Evolutionary conservation across 495 filamentous ascomycete species (phyloP).

Genomic region (Aspergillus incahuasiensis): DNA sequence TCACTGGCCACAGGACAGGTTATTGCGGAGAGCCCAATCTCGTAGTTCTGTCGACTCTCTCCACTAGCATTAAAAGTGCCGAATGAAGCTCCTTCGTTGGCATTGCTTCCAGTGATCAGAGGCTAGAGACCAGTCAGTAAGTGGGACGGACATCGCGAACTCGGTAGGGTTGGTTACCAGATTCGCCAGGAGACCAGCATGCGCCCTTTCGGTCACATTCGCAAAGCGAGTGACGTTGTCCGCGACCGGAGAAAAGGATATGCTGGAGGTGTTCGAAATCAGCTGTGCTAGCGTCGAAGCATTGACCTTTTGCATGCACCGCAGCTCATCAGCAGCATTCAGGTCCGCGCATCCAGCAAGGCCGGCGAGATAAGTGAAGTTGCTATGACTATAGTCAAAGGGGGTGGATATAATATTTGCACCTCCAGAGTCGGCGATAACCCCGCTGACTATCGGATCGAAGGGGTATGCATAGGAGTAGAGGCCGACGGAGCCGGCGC

Average conservation of each 20-base stretch:
- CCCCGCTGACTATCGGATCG: slow-evolving; percentile 9
- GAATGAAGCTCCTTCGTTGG: slow-evolving; percentile 19
- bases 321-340: slow-evolving; percentile 7
- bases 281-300: slow-evolving; percentile 9
- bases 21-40: slow-evolving; percentile 9
- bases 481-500: slow-evolving; percentile 26
- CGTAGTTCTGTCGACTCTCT: slow-evolving; percentile 1
- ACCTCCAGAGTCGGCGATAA: slow-evolving; percentile 16
- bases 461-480: slow-evolving; percentile 23
- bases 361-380: slow-evolving; percentile 18
- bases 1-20: slow-evolving; percentile 14
- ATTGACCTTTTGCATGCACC: slow-evolving; percentile 11
- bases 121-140: slow-evolving; percentile 4
- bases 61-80: slow-evolving; percentile 16
- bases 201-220: slow-evolving; percentile 14
- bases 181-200: slow-evolving; percentile 3
- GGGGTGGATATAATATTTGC: not conserved
- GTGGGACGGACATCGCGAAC: not conserved
- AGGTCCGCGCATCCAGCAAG: slow-evolving; percentile 13
- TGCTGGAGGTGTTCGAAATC: slow-evolving; percentile 5
- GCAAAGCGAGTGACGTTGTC: slow-evolving; percentile 14
- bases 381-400: slow-evolving; percentile 9
- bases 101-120: slow-evolving; percentile 14
- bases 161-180: too few species aligned
- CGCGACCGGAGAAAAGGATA: slow-evolving; percentile 16